Conservation (phyloP, 768 basidiomycete species). For the Mycena pura region DNA sequence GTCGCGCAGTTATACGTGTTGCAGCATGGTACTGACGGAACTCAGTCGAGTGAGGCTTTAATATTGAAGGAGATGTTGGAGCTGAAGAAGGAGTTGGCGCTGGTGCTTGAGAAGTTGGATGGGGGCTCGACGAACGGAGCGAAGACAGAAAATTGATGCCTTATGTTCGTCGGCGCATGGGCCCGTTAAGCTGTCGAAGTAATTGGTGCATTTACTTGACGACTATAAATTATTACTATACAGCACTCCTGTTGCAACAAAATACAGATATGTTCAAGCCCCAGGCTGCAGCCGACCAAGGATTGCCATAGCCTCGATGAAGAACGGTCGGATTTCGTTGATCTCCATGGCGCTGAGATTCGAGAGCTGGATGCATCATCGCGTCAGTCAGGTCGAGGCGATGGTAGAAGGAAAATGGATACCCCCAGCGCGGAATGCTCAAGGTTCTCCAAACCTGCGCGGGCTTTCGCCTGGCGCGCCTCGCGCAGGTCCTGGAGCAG, state of each 20-base stretch:
- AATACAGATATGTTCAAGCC: not conserved
- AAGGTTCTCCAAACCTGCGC: constrained; percentile 81
- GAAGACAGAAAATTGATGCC: too few relatives aligned
- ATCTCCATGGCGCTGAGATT: constrained; percentile 92
- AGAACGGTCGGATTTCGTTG: constrained; percentile 92
- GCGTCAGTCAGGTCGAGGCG: not conserved
- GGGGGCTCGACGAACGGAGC: not conserved
- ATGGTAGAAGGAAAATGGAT: constrained; percentile 33
- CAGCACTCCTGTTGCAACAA: not conserved
- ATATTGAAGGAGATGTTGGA: constrained; percentile 69
- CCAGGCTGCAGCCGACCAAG: constrained; percentile 57
- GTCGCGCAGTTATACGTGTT: not conserved
- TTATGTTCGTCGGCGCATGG: too few relatives aligned
- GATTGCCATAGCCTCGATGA: constrained; percentile 80
- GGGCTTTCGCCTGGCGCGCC: constrained; percentile 91
- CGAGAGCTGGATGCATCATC: constrained; percentile 63
- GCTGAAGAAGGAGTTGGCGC: constrained; percentile 55
- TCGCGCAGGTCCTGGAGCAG: constrained; percentile 95
- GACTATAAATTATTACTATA: not conserved
- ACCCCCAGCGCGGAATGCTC: constrained; percentile 86
- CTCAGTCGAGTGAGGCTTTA: constrained; percentile 72
- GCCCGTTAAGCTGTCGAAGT: too few relatives aligned
- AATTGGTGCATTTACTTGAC: not conserved
- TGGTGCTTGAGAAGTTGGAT: constrained; percentile 46
- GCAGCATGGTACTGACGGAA: constrained; percentile 1